Conservation (phyloP, 1,284 basidiomycete genomes). For the Microbotryum intermedium region DNA sequence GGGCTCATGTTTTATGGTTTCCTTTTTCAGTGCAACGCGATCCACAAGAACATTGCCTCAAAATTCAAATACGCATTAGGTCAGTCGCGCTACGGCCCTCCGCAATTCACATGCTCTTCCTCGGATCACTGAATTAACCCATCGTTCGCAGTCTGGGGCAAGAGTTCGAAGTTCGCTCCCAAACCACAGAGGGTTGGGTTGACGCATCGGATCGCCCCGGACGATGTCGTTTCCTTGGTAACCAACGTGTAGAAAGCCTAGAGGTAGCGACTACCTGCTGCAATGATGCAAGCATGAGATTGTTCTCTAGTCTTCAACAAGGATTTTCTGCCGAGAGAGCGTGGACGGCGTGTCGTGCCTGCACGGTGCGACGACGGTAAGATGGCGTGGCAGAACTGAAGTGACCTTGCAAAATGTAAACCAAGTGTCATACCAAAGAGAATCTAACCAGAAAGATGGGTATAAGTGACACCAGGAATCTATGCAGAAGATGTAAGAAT, state of each 20-base stretch:
- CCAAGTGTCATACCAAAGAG: no score
- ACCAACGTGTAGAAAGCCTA: slow-evolving; percentile 14
- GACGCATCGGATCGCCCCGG: slow-evolving; percentile 77
- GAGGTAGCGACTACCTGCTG: neutral
- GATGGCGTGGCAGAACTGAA: no score
- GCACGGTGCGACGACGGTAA: no score
- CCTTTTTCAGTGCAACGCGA: slow-evolving; percentile 56
- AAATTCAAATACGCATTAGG: slow-evolving; percentile 46
- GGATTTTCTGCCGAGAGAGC: no score
- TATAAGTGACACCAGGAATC: no score
- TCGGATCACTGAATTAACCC: neutral
- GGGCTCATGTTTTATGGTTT: neutral
- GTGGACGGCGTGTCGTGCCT: no score
- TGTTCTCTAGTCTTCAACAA: no score
- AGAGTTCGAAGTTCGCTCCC: slow-evolving; percentile 47
- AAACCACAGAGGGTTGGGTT: slow-evolving; percentile 85
- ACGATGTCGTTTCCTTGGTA: slow-evolving; percentile 52
- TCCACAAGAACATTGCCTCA: slow-evolving; percentile 11
- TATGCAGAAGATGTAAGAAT: no score
- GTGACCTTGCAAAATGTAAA: no score
- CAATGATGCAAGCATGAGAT: no score
- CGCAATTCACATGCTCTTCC: slow-evolving; percentile 57
- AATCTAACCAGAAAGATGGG: no score
- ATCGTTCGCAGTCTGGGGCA: slow-evolving; percentile 24
- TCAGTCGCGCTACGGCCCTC: slow-evolving; percentile 47